Conservation (phyloP, 768 basidiomycete genomes). For the Boletus sp. region DNA sequence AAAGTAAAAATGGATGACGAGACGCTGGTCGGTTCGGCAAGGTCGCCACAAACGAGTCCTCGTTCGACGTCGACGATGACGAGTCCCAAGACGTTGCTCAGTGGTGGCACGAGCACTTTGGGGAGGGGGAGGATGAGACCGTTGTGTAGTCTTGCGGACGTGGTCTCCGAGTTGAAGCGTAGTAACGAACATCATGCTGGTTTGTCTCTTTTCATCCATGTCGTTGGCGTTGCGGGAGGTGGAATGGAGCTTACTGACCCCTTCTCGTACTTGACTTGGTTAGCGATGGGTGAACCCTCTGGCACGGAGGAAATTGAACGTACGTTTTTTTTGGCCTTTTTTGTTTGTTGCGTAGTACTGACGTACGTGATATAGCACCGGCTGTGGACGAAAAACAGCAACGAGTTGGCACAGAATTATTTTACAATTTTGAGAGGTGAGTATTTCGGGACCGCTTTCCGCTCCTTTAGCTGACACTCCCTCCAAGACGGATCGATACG, state of each 20-base stretch:
- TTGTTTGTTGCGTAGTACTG: not conserved
- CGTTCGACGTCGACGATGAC: slow-evolving; percentile 17
- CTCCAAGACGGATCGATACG: slow-evolving; percentile 41
- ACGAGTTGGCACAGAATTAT: slow-evolving; percentile 42
- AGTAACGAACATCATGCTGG: slow-evolving; percentile 34
- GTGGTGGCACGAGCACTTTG: slow-evolving; percentile 1
- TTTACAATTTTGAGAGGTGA: slow-evolving; percentile 45
- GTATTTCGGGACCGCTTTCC: slow-evolving; percentile 4
- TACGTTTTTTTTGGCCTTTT: not conserved
- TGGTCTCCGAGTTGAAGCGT: slow-evolving; percentile 41
- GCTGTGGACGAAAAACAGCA: slow-evolving; percentile 49
- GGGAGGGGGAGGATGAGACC: slow-evolving; percentile 34
- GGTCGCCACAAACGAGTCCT: slow-evolving; percentile 22
- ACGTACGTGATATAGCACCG: slow-evolving; percentile 26
- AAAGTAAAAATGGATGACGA: slow-evolving; percentile 24
- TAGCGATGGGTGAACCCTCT: slow-evolving; percentile 31
- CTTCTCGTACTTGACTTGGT: not conserved
- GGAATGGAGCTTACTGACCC: not conserved
- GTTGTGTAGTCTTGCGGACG: slow-evolving; percentile 42
- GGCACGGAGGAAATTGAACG: slow-evolving; percentile 43
- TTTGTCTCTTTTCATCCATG: slow-evolving; percentile 14
- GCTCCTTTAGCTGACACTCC: not conserved
- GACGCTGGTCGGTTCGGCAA: slow-evolving; percentile 20
- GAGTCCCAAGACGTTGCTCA: slow-evolving; percentile 10
- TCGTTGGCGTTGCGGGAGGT: not conserved